phyloP scores from a whole-genome alignment of 1,284 basidiomycete genomes.

The Leccinum solheimii region DNA sequence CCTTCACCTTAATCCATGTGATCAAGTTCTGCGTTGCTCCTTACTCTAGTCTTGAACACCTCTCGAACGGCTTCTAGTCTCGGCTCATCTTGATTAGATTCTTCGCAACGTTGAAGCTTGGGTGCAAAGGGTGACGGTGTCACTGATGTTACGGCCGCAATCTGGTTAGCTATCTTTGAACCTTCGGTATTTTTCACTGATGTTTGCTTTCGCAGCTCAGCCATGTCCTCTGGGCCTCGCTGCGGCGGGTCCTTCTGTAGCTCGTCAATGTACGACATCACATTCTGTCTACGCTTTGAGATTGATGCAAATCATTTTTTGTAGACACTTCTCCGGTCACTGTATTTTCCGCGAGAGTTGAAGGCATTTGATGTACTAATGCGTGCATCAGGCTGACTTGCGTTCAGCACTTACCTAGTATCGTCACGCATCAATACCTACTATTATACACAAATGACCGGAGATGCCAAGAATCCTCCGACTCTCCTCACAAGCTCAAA shows the following conservation, averaged over 20 bases:
- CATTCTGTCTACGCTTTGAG: background rate
- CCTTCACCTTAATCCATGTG: constrained; percentile 12
- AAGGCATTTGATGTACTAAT: background rate
- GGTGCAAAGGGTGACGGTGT: constrained; percentile 34
- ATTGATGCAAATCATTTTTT: no score
- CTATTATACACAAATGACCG: no score
- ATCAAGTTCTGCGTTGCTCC: constrained; percentile 4
- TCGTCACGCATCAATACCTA: no score
- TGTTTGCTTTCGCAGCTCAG: constrained; percentile 16
- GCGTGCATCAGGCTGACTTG: constrained; percentile 2
- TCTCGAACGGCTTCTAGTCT: constrained; percentile 14
- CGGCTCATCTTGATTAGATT: constrained; percentile 50
- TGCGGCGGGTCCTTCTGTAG: constrained; percentile 14
- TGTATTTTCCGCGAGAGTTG: no score
- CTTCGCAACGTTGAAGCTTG: constrained; percentile 44
- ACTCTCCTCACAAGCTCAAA: no score
- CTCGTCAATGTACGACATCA: constrained; percentile 26
- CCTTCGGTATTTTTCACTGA: background rate
- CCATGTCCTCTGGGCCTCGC: constrained; percentile 29
- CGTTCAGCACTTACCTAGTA: no score
- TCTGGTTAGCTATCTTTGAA: constrained; percentile 19
- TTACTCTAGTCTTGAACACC: constrained; percentile 12
- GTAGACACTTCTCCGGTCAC: no score
- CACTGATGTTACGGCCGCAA: constrained; percentile 34
- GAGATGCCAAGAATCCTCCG: no score